Evolutionary conservation across 2,329 filamentous ascomycete species (phyloP).

Genomic region (Knufia petricola): DNA sequence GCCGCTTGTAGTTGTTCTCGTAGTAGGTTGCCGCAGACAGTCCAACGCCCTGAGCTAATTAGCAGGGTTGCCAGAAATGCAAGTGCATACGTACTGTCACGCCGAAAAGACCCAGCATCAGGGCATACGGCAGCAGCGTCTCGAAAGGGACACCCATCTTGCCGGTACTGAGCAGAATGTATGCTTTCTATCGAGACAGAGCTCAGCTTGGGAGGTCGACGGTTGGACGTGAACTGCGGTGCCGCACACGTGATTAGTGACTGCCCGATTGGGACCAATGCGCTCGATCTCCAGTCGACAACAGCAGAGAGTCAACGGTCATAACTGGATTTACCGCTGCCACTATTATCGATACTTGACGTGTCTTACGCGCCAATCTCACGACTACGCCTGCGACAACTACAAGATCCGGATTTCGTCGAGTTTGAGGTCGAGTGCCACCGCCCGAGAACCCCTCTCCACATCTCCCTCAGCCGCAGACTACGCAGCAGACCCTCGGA

Average conservation of each 20-base stretch:
- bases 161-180: conserved; percentile 10
- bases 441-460: not conserved
- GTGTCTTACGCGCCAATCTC: conserved; percentile 8
- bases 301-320: not conserved
- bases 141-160: conserved; percentile 59
- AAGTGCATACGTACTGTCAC: conserved; percentile 34
- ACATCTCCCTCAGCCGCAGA: not conserved
- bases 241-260: not conserved
- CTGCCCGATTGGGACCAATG: conserved; percentile 4
- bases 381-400: not conserved
- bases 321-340: not conserved
- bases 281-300: not conserved
- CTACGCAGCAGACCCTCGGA: not conserved
- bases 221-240: not conserved
- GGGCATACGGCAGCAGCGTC: conserved; percentile 54
- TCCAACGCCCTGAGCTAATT: conserved; percentile 39
- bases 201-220: not conserved
- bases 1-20: conserved; percentile 54
- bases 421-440: not conserved
- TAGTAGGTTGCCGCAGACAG: conserved; percentile 49
- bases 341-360: not conserved
- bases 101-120: conserved; percentile 42
- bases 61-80: not conserved
- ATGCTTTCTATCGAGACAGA: not conserved
- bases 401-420: not conserved